Base-by-base conservation (phyloP, 805 yeast genomes). In the Kockiozyma suomiensis region DNA sequence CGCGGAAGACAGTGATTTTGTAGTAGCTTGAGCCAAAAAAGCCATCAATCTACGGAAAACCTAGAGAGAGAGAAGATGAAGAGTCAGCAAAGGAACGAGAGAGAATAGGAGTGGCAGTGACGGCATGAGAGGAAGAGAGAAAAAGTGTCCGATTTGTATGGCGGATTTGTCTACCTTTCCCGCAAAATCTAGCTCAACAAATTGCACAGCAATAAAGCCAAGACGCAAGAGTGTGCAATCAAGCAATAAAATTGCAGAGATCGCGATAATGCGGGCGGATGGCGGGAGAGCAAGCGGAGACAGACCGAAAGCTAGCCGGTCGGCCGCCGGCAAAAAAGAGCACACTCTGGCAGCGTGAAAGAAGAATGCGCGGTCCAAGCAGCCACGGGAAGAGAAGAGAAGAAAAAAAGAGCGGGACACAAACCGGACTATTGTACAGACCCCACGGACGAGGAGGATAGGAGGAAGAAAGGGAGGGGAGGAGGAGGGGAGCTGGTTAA, bases 1-100 rank as follows among this genome's bases (percentile, higher is more conserved):
- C 38, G 55, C 37, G n/a, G 50, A 40, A 8, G 59, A 41, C 33
- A 50, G 26, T 41, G 33, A 19, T 8, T 19, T 50, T 15, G 40
- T 23, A 33, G 35, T 56, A 12, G 58, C 17, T 37, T 58, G 58
- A 6, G 62, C 62, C 45, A 55, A 28, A 54, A 58, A 54, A 42
- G 58, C 62, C 62, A 58, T 58, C 62, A 58, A 54, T 43, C 43
- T 40, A 47, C 30, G 52, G 57, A 45, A 23, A 43, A 53, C 51
- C 19, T 23, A 33, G 17, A 30, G 21, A 28, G 19, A 23, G 25
- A 21, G 45, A 21, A 37, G 21, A 17, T n/a, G 55, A 26, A 23
- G 23, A 13, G 48, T 19, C 12, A 42, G 41, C 30, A 43, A 45
- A 42, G 28, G 37, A 42, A 32, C 51, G 43, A 21, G 35, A 26